Conservation (phyloP, 2,329 filamentous ascomycete species). For the Talaromyces sp. region DNA sequence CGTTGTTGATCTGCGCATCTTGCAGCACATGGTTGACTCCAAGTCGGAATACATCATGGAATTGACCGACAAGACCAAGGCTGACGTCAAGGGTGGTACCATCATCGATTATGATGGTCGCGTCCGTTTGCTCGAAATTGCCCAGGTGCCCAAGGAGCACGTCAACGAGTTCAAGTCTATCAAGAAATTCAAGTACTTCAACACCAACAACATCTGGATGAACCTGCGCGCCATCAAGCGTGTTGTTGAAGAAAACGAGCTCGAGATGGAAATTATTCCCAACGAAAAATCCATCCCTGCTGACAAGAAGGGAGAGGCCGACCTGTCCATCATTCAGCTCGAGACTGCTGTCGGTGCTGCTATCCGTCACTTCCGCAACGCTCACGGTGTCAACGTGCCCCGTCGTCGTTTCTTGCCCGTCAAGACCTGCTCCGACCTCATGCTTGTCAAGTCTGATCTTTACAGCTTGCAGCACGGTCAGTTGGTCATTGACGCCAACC, state of each 20-base stretch:
- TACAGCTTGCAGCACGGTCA: slow-evolving; percentile 99
- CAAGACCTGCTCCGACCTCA: slow-evolving; percentile 98
- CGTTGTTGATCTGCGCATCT: slow-evolving; percentile 93
- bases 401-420: slow-evolving; percentile 97
- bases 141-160: slow-evolving; percentile 99
- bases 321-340: slow-evolving; percentile 94
- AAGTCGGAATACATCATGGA: slow-evolving; percentile 99
- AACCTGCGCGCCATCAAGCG: slow-evolving; percentile 97
- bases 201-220: slow-evolving; percentile 99
- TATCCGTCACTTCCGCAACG: slow-evolving; percentile 97
- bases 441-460: slow-evolving; percentile 99
- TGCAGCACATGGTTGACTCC: slow-evolving; percentile 99
- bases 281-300: slow-evolving; percentile 98
- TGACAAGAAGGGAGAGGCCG: slow-evolving; percentile 99
- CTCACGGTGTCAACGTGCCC: slow-evolving; percentile 97
- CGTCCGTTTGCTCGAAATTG: slow-evolving; percentile 94
- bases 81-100: slow-evolving; percentile 99
- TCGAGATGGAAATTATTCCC: slow-evolving; percentile 99
- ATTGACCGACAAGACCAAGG: slow-evolving; percentile 99
- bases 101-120: slow-evolving; percentile 99
- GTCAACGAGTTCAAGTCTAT: slow-evolving; percentile 99
- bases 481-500: slow-evolving; percentile 91
- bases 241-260: slow-evolving; percentile 95
- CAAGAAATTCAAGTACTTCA: slow-evolving; percentile 99
- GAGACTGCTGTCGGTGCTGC: slow-evolving; percentile 98